Base-by-base conservation (phyloP, 805 yeast species). In the Clavispora vitiphila region DNA sequence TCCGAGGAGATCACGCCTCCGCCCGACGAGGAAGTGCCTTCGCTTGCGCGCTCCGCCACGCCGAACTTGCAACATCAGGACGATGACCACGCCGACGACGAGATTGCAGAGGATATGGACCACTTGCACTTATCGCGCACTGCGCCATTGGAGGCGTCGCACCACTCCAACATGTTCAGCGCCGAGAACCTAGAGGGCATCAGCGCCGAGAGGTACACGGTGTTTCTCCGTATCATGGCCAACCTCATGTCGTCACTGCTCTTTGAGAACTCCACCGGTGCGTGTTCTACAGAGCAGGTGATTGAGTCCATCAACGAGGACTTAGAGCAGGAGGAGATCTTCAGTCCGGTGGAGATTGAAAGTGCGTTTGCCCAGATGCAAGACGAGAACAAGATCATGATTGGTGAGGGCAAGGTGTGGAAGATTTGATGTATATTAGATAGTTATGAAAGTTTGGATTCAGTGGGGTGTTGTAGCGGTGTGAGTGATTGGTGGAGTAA, bases 401-500 rank as follows among this genome's bases (percentile, higher is more conserved):
- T 57, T n/a, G 58, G 62, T 39, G 71, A 67, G 45, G 72, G 68
- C 24, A 64, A 65, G 55, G 55, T 69, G 36, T 67, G 65, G 64
- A 59, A 58, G 49, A 60, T 66, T 39, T 65, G 56, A 38, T 43
- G 46, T 32, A 31, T 18, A 34, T 18, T 30, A 39, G 31, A 12
- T 22, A 23, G 25, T 24, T n/a, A 24, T 24, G 21, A 35, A 35
- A 15, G 15, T 29, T 29, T 29, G 32, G 32, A 29, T 29, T 29
- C 7, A n/a, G n/a, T n/a, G n/a, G n/a, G n/a, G n/a, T n/a, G n/a
- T n/a, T n/a, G n/a, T n/a, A n/a, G n/a, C n/a, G n/a, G n/a, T n/a
- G n/a, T n/a, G n/a, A n/a, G n/a, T n/a, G n/a, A n/a, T n/a, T n/a
- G n/a, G n/a, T n/a, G n/a, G n/a, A n/a, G n/a, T n/a, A n/a, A n/a